Evolutionary conservation across 768 basidiomycete genomes (phyloP).

Genomic region (Chalciporus pseudorubinellus): DNA sequence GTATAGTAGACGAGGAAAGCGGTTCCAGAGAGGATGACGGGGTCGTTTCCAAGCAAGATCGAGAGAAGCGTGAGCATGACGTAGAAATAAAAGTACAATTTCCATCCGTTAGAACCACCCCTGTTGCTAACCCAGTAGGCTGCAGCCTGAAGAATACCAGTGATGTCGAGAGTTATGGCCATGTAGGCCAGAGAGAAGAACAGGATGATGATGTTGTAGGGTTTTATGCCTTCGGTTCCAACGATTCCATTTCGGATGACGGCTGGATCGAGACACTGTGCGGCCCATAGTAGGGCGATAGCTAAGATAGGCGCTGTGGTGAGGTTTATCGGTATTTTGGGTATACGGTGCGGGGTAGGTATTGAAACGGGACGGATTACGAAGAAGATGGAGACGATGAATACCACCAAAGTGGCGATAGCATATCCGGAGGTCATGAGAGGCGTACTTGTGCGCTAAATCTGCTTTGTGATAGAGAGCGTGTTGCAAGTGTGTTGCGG

Average conservation of each 20-base stretch:
- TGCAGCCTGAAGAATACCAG: constrained; percentile 81
- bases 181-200: constrained; percentile 93
- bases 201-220: constrained; percentile 90
- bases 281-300: constrained; percentile 53
- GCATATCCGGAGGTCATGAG: constrained; percentile 45
- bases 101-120: constrained; percentile 70
- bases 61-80: constrained; percentile 76
- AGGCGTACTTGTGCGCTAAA: neutral
- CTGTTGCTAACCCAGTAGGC: constrained; percentile 87
- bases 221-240: constrained; percentile 74
- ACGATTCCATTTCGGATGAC: constrained; percentile 78
- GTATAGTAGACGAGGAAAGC: constrained; percentile 91
- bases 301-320: constrained; percentile 54
- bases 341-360: constrained; percentile 34
- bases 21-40: constrained; percentile 88
- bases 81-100: constrained; percentile 79
- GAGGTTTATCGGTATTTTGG: constrained; percentile 44
- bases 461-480: neutral
- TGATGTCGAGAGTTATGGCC: constrained; percentile 86
- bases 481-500: neutral
- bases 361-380: constrained; percentile 49
- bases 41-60: constrained; percentile 88
- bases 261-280: constrained; percentile 44
- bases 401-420: constrained; percentile 50
- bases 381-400: constrained; percentile 51